Percentiles rank a stretch among this genome's conserved stretches.
These are phyloP conservation scores for carrot (Daucus carota) DNA, from an alignment of 129 eudicot genomes.

Conservation along the genomic window DNA sequence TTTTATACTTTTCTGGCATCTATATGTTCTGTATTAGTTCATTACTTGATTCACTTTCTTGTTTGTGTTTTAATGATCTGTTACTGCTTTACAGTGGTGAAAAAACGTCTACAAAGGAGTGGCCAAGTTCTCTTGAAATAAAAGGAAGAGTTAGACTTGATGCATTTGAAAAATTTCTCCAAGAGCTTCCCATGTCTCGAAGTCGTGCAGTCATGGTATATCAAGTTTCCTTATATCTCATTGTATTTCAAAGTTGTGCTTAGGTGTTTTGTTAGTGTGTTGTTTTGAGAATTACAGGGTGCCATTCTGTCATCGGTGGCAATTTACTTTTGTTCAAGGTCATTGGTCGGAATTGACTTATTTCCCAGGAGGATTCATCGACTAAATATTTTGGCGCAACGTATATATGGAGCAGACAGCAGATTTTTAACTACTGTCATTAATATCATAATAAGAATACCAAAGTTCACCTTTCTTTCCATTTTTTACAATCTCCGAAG, in stretches of 20 bases:
- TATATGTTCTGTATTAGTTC: neutral
- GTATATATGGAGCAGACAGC: neutral
- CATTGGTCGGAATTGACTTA: too few species aligned
- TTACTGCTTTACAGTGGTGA: conserved; percentile 53
- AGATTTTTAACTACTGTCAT: conserved; percentile 10
- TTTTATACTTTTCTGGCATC: too few species aligned
- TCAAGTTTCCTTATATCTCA: conserved; percentile 22
- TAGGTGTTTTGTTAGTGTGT: conserved; percentile 14
- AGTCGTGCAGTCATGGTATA: conserved; percentile 93
- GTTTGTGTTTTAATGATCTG: conserved; percentile 10
- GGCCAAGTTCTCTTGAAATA: conserved; percentile 67
- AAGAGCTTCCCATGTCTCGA: conserved; percentile 84
- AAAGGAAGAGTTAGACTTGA: conserved; percentile 80
- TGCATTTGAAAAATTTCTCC: conserved; percentile 70
- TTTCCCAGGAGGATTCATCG: conserved; percentile 11
- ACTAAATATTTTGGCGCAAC: conserved; percentile 5
- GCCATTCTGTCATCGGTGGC: neutral
- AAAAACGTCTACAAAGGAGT: conserved; percentile 62
- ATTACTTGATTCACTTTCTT: neutral
- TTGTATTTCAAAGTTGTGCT: conserved; percentile 9
- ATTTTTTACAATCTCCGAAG: neutral
- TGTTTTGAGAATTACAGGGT: conserved; percentile 11
- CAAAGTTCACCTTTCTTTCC: neutral
- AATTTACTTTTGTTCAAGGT: conserved; percentile 6
- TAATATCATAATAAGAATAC: neutral